phyloP scores from a whole-genome alignment of 257 asterid species.

The Plantago ovata region DNA sequence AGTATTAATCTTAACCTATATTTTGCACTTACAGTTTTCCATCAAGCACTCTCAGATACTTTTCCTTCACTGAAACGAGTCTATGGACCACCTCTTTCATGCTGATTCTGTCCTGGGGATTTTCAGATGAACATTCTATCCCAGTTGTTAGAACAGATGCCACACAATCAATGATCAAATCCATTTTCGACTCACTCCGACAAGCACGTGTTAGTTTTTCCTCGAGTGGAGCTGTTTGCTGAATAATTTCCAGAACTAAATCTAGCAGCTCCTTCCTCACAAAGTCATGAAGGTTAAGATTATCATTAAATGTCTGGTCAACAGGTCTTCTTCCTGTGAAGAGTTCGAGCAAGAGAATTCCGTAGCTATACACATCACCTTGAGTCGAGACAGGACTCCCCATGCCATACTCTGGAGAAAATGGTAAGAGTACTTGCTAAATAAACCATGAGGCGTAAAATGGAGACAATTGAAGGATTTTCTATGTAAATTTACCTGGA shows the following conservation, averaged over 20 bases:
- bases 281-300: constrained; percentile 1
- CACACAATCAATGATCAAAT: background rate
- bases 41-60: background rate
- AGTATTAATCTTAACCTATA: background rate
- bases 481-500: constrained; percentile 23
- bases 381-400: constrained; percentile 1
- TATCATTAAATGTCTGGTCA: background rate
- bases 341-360: constrained; percentile 8
- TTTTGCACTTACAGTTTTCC: background rate
- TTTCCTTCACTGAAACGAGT: background rate
- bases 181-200: no score
- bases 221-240: background rate
- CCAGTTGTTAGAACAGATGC: constrained; percentile 2
- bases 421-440: background rate
- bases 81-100: background rate
- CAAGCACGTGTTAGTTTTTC: background rate
- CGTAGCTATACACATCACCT: constrained; percentile 10
- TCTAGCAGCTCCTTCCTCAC: background rate
- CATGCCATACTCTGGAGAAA: constrained; percentile 7
- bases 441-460: no score
- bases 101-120: background rate
- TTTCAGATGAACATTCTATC: constrained; percentile 5
- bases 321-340: constrained; percentile 1
- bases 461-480: background rate
- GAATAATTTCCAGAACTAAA: background rate